Percentiles rank a stretch among this genome's conserved stretches.
Evolutionary conservation across 2,329 filamentous ascomycete genomes (phyloP).

Genomic region (Eurotiales sp.): DNA sequence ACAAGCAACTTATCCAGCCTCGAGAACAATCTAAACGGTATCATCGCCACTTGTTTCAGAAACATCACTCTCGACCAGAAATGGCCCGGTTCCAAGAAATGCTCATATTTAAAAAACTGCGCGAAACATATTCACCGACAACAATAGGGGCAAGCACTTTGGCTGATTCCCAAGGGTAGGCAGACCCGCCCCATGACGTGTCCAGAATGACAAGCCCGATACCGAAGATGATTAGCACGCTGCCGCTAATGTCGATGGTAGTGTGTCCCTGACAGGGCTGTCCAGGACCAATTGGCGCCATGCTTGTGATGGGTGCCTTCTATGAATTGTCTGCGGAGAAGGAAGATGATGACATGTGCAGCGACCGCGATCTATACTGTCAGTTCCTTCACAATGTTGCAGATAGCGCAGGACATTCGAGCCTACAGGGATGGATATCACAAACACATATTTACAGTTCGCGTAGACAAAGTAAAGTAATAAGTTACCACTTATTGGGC

Average conservation of each 20-base stretch:
- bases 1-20: conserved; percentile 59
- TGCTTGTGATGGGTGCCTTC: conserved; percentile 44
- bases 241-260: conserved; percentile 56
- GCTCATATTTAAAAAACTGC: conserved; percentile 51
- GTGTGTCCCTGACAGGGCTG: conserved; percentile 45
- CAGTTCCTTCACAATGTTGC: conserved; percentile 36
- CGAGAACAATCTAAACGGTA: conserved; percentile 58
- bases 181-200: conserved; percentile 55
- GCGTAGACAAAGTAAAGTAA: conserved; percentile 21
- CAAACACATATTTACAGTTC: conserved; percentile 66
- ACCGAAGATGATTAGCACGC: conserved; percentile 54
- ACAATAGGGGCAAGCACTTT: conserved; percentile 50
- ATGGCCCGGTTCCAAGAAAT: conserved; percentile 51
- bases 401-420: conserved; percentile 41
- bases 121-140: conserved; percentile 42
- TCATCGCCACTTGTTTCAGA: conserved; percentile 58
- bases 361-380: conserved; percentile 41
- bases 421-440: conserved; percentile 58
- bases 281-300: conserved; percentile 24
- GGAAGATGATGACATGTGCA: conserved; percentile 51
- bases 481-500: conserved; percentile 30
- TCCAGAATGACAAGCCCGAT: conserved; percentile 54
- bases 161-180: conserved; percentile 50
- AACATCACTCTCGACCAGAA: conserved; percentile 47
- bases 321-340: conserved; percentile 58